Evolutionary conservation across 371 early-diverging fungal species (phyloP).

Genomic region (Smittium culicis): DNA sequence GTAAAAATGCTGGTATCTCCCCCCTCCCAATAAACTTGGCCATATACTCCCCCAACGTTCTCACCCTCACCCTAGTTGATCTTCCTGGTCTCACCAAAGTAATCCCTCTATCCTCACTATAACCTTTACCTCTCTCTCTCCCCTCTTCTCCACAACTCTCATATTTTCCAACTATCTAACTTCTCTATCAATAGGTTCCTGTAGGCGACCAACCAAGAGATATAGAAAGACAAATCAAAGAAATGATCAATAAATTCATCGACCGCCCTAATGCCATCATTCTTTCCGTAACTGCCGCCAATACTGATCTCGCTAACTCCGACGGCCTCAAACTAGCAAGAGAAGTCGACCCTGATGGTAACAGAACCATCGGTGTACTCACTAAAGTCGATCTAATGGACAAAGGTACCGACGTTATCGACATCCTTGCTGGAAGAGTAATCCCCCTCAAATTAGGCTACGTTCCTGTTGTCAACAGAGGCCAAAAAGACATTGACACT

Average conservation of each 20-base stretch:
- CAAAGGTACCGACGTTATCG: constrained; percentile 97
- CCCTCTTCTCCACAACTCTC: constrained; percentile 26
- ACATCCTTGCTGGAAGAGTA: constrained; percentile 92
- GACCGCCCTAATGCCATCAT: constrained; percentile 92
- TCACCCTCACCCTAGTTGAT: constrained; percentile 96
- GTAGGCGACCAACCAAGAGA: constrained; percentile 98
- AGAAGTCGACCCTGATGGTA: constrained; percentile 95
- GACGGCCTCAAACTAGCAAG: constrained; percentile 94
- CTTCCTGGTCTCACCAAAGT: constrained; percentile 93
- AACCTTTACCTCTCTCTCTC: constrained; percentile 9
- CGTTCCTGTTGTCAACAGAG: constrained; percentile 83
- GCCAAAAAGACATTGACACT: constrained; percentile 86
- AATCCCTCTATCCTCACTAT: constrained; percentile 18
- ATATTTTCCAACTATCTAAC: constrained; percentile 18
- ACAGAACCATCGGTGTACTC: constrained; percentile 96
- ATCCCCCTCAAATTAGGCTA: constrained; percentile 88
- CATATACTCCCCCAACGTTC: constrained; percentile 85
- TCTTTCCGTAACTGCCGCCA: constrained; percentile 94
- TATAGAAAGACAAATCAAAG: constrained; percentile 93
- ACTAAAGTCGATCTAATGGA: constrained; percentile 99
- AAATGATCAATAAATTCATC: constrained; percentile 93
- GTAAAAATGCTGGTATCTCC: constrained; percentile 81
- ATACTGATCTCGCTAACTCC: constrained; percentile 97
- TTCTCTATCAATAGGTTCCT: constrained; percentile 41
- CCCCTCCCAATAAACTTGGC: constrained; percentile 90